phyloP scores from a whole-genome alignment of 2,329 filamentous ascomycete genomes.

The Kalmusia sp. region DNA sequence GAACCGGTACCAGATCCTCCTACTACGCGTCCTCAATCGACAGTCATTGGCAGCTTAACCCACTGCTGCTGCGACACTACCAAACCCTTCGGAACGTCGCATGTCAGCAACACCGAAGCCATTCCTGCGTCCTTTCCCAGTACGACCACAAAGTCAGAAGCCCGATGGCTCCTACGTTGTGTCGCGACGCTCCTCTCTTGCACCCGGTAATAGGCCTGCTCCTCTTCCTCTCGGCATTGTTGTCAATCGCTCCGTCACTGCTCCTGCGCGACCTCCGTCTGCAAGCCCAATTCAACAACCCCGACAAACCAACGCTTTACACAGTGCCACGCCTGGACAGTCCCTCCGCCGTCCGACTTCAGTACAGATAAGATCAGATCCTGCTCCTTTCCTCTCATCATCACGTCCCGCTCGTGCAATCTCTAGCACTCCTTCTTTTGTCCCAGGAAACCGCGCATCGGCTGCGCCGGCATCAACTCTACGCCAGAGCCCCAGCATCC shows the following conservation, averaged over 20 bases:
- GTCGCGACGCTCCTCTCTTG: conserved; percentile 38
- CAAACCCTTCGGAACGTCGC: conserved; percentile 24
- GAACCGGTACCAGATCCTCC: conserved; percentile 35
- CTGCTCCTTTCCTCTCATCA: conserved; percentile 52
- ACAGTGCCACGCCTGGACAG: conserved; percentile 22
- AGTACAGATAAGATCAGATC: conserved; percentile 52
- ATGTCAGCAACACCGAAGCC: conserved; percentile 44
- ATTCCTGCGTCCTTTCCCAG: conserved; percentile 44
- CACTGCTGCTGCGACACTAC: conserved; percentile 10
- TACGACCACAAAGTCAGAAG: conserved; percentile 41
- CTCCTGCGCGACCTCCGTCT: conserved; percentile 28
- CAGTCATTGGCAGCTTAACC: conserved; percentile 19
- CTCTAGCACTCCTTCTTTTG: conserved; percentile 40
- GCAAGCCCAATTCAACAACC: conserved; percentile 19
- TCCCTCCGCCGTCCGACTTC: conserved; percentile 51
- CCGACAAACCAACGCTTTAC: conserved; percentile 16
- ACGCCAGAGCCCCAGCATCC: conserved; percentile 28
- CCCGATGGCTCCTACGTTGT: conserved; percentile 31
- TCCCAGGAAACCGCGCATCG: conserved; percentile 32
- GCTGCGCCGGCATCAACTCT: conserved; percentile 16
- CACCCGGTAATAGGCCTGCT: conserved; percentile 24
- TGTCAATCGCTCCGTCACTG: conserved; percentile 41
- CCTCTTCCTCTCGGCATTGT: conserved; percentile 33
- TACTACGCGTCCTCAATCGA: conserved; percentile 33
- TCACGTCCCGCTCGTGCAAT: conserved; percentile 39